Conservation (phyloP, 768 basidiomycete species). For the Terana coerulea region DNA sequence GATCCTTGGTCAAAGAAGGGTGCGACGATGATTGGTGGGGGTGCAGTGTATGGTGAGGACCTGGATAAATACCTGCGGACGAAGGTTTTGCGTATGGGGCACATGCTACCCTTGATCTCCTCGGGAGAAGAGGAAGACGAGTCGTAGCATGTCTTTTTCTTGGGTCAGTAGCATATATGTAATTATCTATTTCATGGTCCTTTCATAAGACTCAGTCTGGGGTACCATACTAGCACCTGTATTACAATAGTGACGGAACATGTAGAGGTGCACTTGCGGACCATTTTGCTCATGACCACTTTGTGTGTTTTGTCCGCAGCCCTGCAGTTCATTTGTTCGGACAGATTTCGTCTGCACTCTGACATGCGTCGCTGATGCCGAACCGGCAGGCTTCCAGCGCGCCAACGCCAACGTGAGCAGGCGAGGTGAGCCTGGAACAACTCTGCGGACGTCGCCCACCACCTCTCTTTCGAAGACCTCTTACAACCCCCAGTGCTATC, state of each 20-base stretch:
- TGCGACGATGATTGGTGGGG: conserved; percentile 78
- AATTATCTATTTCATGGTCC: not conserved
- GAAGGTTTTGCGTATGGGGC: conserved; percentile 97
- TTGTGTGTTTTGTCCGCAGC: too few relatives aligned
- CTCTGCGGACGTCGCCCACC: conserved; percentile 2
- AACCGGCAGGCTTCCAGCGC: not conserved
- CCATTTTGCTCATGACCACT: too few relatives aligned
- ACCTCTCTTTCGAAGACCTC: not conserved
- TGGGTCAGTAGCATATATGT: not conserved
- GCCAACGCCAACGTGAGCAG: too few relatives aligned
- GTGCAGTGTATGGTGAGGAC: conserved; percentile 75
- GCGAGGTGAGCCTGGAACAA: too few relatives aligned
- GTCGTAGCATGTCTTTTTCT: not conserved
- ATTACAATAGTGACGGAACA: not conserved
- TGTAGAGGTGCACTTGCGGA: not conserved
- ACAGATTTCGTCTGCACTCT: not conserved
- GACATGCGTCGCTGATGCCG: not conserved
- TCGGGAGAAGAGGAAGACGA: conserved; percentile 16
- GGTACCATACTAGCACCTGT: not conserved
- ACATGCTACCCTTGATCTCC: conserved; percentile 63
- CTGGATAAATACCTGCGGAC: conserved; percentile 94
- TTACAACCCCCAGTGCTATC: not conserved
- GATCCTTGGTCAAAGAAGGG: conserved; percentile 39
- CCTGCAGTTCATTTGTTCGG: not conserved
- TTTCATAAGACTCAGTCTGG: too few relatives aligned